A percentile compares a stretch with the other conserved stretches of the same genome.
These are phyloP conservation scores for Mortierella sp. DNA, from an alignment of 371 early-diverging fungal genomes.

Conservation along the genomic window DNA sequence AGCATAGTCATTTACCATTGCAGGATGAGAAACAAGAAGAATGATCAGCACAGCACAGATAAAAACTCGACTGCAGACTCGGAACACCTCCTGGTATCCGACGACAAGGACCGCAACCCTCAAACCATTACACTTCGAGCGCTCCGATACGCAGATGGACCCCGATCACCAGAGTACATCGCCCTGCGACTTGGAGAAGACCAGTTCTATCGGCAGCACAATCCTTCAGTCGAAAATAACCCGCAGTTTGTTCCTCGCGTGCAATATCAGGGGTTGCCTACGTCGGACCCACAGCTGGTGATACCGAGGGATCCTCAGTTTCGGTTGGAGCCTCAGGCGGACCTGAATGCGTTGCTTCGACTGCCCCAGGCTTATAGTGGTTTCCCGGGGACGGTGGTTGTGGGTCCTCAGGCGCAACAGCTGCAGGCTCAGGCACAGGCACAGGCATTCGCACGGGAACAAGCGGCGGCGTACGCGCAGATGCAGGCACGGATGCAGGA, in stretches of 20 bases:
- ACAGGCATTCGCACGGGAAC: too few relatives aligned
- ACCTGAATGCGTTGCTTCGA: not conserved
- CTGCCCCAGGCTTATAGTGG: not conserved
- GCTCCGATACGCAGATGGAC: not conserved
- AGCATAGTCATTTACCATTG: not conserved
- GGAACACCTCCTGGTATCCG: not conserved
- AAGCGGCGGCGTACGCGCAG: too few relatives aligned
- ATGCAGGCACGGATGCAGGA: not conserved
- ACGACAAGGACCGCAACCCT: not conserved
- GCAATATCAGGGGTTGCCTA: not conserved
- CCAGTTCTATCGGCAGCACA: not conserved
- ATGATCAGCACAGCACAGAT: not conserved
- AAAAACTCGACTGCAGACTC: not conserved
- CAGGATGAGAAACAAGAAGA: not conserved
- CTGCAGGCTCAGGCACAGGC: not conserved
- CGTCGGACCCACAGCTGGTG: not conserved
- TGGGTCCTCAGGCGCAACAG: not conserved
- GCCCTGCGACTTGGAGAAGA: not conserved
- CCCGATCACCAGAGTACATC: not conserved
- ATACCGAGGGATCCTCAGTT: not conserved
- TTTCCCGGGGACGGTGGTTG: not conserved
- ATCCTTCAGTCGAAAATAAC: not conserved
- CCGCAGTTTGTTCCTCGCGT: not conserved
- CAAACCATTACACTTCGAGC: not conserved
- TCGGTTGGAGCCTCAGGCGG: not conserved